Evolutionary conservation across 306 rosid genomes (phyloP).

Genomic region (Glycine soja): DNA sequence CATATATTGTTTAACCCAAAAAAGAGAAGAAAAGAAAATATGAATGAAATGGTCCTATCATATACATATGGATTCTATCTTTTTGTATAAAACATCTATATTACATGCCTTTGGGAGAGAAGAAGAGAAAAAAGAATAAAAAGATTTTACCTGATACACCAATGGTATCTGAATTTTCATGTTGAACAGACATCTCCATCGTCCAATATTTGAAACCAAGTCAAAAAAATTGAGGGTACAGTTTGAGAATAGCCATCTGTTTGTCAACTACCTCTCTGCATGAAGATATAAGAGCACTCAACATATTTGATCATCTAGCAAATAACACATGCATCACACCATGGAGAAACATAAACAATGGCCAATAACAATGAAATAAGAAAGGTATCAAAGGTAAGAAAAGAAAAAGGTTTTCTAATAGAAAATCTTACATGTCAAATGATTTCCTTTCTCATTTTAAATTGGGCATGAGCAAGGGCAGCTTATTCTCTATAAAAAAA

Average conservation of each 20-base stretch:
- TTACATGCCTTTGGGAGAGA: background rate
- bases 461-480: conserved; percentile 1
- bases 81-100: background rate
- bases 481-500: conserved; percentile 35
- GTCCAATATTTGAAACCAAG: conserved; percentile 44
- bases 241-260: conserved; percentile 51
- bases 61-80: background rate
- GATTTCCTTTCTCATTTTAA: conserved; percentile 15
- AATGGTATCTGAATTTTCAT: conserved; percentile 51
- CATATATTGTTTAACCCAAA: background rate
- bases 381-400: background rate
- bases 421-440: conserved; percentile 52
- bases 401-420: background rate
- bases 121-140: background rate
- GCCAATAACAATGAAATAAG: background rate
- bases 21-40: background rate
- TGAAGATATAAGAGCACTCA: background rate
- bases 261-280: conserved; percentile 50
- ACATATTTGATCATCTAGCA: conserved; percentile 26
- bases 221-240: conserved; percentile 45
- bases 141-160: conserved; percentile 58
- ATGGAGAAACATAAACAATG: background rate
- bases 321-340: background rate
- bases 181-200: conserved; percentile 68
- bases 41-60: background rate